Evolutionary conservation across 2,329 filamentous ascomycete species (phyloP), one percentile per base, ranked within the genome.

Genomic region (Cercospora zeae-maydis): DNA sequence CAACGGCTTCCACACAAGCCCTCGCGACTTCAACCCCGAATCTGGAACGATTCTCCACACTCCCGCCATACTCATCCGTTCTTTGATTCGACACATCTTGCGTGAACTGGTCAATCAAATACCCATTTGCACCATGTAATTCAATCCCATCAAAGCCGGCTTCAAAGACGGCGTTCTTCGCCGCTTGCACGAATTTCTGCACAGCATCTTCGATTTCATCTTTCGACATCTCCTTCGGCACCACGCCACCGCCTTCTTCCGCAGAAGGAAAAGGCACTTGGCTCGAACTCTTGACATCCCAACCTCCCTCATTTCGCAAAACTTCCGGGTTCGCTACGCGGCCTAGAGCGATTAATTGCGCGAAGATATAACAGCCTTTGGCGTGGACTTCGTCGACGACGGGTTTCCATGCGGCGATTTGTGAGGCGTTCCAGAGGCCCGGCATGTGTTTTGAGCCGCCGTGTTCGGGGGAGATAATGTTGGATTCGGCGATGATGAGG

Each of bases 61-160:
- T 76, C 4, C 80, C 81, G 6, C 73, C 81, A 70, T 73, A 81
- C 59, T 53, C 66, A 54, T 83, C 81, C 1, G 74, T 82, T 2
- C 85, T 79, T 31, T 77, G 75, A 73, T 87, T 87, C 69, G 76
- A 75, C 8, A 74, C 79, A 60, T 82, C 80, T 65, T 84, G 86
- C 34, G 89, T 76, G 72, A 90, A 91, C 67, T 87, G 81, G 61
- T 82, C 81, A 4, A 88, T 72, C 0, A 91, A 78, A 69, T 90
- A 91, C 11, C 72, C 69, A 59, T 70, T 71, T 13, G 69, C 73
- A 45, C 70, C 78, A 64, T 79, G 77, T n/a, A 80, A 71, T 60
- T 80, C 87, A 27, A 90, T 80, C 2, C 84, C 83, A 70, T 89
- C 87, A 64, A 86, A 83, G 0, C 83, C 83, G 7, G 57, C 62